phyloP scores from a whole-genome alignment of 352 stramenopile genomes.

The Pythium aquatile region DNA sequence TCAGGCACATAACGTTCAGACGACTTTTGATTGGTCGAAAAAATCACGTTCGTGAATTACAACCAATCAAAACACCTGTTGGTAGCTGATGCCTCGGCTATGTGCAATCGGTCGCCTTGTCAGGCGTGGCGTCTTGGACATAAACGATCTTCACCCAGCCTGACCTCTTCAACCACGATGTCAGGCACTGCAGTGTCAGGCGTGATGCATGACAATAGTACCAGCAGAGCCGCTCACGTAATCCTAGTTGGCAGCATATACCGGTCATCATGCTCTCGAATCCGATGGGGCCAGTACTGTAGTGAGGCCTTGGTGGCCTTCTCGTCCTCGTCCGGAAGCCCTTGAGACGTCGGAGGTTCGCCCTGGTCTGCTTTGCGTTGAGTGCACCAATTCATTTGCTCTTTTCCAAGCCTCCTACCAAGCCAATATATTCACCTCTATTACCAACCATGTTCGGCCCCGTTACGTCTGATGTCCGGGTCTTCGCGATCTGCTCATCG shows the following conservation, averaged over 20 bases:
- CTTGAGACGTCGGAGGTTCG: background rate
- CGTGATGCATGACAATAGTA: background rate
- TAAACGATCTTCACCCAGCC: background rate
- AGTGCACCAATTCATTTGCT: background rate
- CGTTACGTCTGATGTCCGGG: background rate
- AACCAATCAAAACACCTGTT: background rate
- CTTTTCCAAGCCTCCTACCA: background rate
- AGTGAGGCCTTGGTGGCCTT: background rate
- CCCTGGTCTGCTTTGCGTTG: background rate
- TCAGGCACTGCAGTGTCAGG: background rate
- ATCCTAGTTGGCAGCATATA: background rate
- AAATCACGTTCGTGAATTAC: background rate
- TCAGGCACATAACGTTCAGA: background rate
- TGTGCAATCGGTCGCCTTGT: conserved; percentile 12
- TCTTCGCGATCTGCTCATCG: conserved; percentile 26
- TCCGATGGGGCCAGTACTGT: too few species aligned
- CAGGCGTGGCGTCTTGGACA: background rate
- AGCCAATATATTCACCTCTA: background rate
- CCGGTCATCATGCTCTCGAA: too few species aligned
- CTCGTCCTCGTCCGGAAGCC: background rate
- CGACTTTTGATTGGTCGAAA: background rate
- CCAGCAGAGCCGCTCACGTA: background rate
- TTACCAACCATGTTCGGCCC: background rate
- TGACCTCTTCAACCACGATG: background rate
- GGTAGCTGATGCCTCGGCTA: background rate